phyloP scores from a whole-genome alignment of 2,329 filamentous ascomycete species.

The Aschersonia sp. region DNA sequence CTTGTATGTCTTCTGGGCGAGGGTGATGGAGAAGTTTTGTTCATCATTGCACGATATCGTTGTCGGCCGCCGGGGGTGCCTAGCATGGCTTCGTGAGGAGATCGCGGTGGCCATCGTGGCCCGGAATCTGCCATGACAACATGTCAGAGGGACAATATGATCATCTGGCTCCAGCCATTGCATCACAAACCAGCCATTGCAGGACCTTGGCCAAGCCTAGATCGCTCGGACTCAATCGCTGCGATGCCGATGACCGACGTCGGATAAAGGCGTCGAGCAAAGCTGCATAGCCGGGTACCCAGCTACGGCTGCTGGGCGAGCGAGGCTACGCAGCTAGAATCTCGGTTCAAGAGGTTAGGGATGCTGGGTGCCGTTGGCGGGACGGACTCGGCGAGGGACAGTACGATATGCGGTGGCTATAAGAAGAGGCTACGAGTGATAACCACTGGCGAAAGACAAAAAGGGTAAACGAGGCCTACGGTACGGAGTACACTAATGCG shows the following conservation, averaged over 20 bases:
- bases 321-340: neutral
- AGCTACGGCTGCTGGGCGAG: slow-evolving; percentile 3
- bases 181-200: too few species aligned
- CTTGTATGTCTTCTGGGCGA: slow-evolving; percentile 33
- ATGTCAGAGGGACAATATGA: neutral
- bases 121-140: slow-evolving; percentile 20
- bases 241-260: neutral
- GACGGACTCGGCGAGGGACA: too few species aligned
- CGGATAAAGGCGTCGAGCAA: neutral
- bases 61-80: slow-evolving; percentile 67
- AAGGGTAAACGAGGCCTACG: too few species aligned
- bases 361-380: too few species aligned
- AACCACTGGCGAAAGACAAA: too few species aligned
- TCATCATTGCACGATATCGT: slow-evolving; percentile 54
- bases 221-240: neutral
- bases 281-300: slow-evolving; percentile 6
- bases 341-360: too few species aligned
- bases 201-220: too few species aligned
- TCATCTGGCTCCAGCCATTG: neutral
- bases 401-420: too few species aligned
- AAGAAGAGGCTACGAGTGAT: too few species aligned
- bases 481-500: too few species aligned
- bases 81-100: slow-evolving; percentile 48
- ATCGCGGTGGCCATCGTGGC: slow-evolving; percentile 51
- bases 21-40: slow-evolving; percentile 52